Evolutionary conservation across 257 asterid species (phyloP).

Genomic region (Perilla frutescens): DNA sequence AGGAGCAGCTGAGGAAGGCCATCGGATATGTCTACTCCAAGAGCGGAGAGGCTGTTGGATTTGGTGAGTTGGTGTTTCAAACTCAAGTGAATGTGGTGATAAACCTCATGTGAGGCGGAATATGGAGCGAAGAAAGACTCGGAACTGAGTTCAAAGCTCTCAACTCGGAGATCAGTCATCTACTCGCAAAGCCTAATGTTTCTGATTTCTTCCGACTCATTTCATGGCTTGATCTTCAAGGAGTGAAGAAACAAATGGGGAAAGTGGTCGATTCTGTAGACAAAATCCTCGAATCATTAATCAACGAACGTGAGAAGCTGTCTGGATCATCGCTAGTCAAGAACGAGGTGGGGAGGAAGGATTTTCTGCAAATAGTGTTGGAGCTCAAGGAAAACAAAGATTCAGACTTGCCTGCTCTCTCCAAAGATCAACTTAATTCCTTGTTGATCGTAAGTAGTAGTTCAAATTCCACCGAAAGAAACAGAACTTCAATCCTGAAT

Average conservation of each 20-base stretch:
- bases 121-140: slow-evolving; percentile 21
- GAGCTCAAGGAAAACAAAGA: background rate
- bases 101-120: slow-evolving; percentile 52
- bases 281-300: background rate
- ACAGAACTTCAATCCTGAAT: background rate
- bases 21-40: slow-evolving; percentile 27
- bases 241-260: slow-evolving; percentile 13
- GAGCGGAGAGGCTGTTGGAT: slow-evolving; percentile 18
- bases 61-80: slow-evolving; percentile 40
- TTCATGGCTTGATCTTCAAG: slow-evolving; percentile 50
- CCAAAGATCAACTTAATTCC: background rate
- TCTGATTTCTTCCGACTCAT: slow-evolving; percentile 54
- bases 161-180: background rate
- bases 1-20: slow-evolving; percentile 36
- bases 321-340: background rate
- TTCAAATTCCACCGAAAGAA: too few relatives aligned
- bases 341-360: background rate
- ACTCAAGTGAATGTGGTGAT: slow-evolving; percentile 37
- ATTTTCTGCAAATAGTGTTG: background rate
- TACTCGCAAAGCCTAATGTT: slow-evolving; percentile 44
- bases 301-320: background rate
- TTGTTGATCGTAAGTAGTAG: background rate
- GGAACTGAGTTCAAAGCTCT: slow-evolving; percentile 38
- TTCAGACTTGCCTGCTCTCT: background rate
- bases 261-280: background rate